Evolutionary conservation across 1,139 yeast species (phyloP), one percentile per base, ranked within the genome.

Genomic region (Saccharomyces uvarum): DNA sequence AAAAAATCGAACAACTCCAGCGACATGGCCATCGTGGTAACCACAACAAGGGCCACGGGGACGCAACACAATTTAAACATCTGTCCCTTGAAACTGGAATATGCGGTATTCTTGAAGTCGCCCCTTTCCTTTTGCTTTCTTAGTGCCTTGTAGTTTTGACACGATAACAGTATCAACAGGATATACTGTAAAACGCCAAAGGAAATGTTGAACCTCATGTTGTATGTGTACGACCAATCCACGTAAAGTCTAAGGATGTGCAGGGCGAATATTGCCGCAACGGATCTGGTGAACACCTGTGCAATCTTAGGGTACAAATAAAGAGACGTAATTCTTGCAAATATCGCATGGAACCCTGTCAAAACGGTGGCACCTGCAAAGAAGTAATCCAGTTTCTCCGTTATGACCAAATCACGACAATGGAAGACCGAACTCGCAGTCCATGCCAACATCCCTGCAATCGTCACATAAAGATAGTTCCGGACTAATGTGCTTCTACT

Each of bases 151-250:
- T 66, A 72, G 55, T 73, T 74, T 48, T 60, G 64, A 42, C 60
- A 64, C 1, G 73, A 66, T n/a, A 73, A 57, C 1, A 65, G 41
- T 1, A 76, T 42, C 19, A 74, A 58, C 31, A 73, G 52, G 1
- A 79, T 60, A 69, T 90, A 88, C 64, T 91, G 97, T 4, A 84
- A 59, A 2, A 89, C 57, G 0, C 97, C 99, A 53, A 89, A 79
- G 1, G 79, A 70, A 1, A 93, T 84, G 64, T 95, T 93, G 31
- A 95, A 96, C 63, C 82, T 79, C 98, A 93, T 93, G 73, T 93
- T 93, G 70, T 93, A 93, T 1, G 95, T 84, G 71, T 93, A 93
- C 59, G 90, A 86, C 91, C 97, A 93, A 63, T 84, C 86, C 13
- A 80, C 69, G 44, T 84, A 77, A 50, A 93, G 75, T 58, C 93